Conservation (phyloP, 2,329 filamentous ascomycete genomes). For the Sclerotinia nivalis region DNA sequence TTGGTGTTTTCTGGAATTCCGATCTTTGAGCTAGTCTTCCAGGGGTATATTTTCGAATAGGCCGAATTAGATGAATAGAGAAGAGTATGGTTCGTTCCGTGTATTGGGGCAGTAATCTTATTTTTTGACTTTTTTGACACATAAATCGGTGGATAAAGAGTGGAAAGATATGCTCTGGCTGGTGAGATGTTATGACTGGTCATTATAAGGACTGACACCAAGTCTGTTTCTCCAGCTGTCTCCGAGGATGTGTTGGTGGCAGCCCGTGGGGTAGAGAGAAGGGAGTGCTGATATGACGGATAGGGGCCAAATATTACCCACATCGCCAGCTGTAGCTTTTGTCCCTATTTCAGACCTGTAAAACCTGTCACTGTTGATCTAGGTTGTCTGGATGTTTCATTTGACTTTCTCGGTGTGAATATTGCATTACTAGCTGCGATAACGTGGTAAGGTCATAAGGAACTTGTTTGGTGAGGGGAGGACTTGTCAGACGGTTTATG, state of each 20-base stretch:
- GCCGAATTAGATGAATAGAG: no score
- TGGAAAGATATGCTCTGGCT: not conserved
- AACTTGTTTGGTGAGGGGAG: not conserved
- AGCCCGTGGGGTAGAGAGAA: not conserved
- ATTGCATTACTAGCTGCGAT: not conserved
- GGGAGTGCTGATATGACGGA: not conserved
- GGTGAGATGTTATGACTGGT: not conserved
- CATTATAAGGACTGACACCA: not conserved
- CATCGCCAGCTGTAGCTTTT: not conserved
- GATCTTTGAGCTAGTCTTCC: no score
- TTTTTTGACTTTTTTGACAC: not conserved
- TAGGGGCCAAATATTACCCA: not conserved
- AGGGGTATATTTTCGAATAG: no score
- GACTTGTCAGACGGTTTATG: not conserved
- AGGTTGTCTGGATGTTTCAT: not conserved
- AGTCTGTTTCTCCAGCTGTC: not conserved
- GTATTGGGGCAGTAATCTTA: not conserved
- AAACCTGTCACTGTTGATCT: not conserved
- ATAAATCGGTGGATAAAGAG: not conserved
- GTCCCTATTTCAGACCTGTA: no score
- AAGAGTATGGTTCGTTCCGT: not conserved
- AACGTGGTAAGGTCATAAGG: not conserved
- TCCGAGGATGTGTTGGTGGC: not conserved
- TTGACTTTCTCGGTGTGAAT: not conserved
- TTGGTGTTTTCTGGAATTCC: no score